Evolutionary conservation across 2,329 filamentous ascomycete species (phyloP).

Genomic region (Calonectria pseudoreteaudii): DNA sequence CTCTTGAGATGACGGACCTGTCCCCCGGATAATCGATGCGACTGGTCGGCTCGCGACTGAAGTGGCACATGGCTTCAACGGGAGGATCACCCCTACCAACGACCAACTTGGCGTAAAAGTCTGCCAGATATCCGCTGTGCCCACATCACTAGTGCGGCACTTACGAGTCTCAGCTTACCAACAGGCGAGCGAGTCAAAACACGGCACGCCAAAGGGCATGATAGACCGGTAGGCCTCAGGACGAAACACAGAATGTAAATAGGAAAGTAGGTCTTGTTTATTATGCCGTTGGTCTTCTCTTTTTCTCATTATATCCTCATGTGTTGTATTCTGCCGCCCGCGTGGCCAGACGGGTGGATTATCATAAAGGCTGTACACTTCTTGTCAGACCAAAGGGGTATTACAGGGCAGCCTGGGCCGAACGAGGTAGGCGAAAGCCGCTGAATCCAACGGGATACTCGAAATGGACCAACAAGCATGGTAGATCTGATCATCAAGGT

Average conservation of each 20-base stretch:
- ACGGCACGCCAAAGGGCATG: neutral
- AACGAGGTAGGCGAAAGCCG: neutral
- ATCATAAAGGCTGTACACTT: constrained; percentile 6
- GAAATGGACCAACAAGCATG: constrained; percentile 9
- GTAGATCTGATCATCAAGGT: constrained; percentile 33
- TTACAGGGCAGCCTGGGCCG: neutral
- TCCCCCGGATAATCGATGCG: constrained; percentile 10
- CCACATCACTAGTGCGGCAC: constrained; percentile 17
- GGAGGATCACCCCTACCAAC: neutral
- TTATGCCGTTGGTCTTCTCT: neutral
- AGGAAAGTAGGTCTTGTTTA: neutral
- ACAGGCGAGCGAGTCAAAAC: neutral
- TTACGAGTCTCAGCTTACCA: constrained; percentile 2
- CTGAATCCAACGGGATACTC: constrained; percentile 12
- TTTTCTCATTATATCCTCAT: neutral
- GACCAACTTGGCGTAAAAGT: constrained; percentile 12
- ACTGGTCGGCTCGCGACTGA: constrained; percentile 4
- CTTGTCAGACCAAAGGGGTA: neutral
- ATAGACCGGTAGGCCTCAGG: neutral
- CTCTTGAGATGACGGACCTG: neutral
- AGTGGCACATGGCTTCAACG: neutral
- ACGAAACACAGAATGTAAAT: neutral
- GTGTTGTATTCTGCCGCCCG: neutral
- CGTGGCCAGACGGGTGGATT: neutral
- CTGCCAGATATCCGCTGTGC: constrained; percentile 11